Base-by-base conservation (phyloP, 208 protist genomes). In the Trypanosoma caninum region DNA sequence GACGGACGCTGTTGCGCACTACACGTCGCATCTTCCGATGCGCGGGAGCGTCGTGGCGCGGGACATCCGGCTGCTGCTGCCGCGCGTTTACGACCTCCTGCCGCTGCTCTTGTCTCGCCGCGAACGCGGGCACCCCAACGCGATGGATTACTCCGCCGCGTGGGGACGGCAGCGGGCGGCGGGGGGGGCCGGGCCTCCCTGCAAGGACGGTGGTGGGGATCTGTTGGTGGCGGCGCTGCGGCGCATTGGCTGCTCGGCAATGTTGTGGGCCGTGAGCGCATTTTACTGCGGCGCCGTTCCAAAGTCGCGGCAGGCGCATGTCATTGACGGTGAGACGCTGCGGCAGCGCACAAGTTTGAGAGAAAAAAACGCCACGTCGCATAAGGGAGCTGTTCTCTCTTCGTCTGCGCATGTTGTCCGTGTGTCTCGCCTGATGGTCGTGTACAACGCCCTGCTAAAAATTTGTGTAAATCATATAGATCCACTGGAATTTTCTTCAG, bases 271-370 rank as follows among this genome's bases (percentile, higher is more conserved):
- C 40, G 80, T 92, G 25, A 76, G 78, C 34, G 72, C 80, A 27
- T 94, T 94, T 59, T 94, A 92, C 70, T 75, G 71, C 37, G 88
- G 88, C 13, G 80, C 82, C 5, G 82, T 94, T 22, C 82, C 84
- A 34, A 72, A 71, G 35, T 66, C 69, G 37, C 79, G 83, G 57
- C 81, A 89, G 45, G 65, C 76, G 22, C 59, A 78, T 54, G 79
- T 87, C 13, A 84, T 94, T 50, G 58, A 34, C 27, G 57, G 48
- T 69, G 41, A 44, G 38, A 50, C 54, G 50, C 46, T 56, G 45
- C 42, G 30, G n/a, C 47, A 28, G 5, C 62, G 63, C 37, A 59
- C 45, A 45, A 52, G 23, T 27, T 42, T 56, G 51, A 41, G 51
- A n/a, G 64, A 75, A 28, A 18, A 73, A 34, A 87, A 83, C 28